Percentiles rank a stretch among this genome's conserved stretches.
phyloP scores from a whole-genome alignment of 2,329 filamentous ascomycete species.

The Sarocladiaceae sp. region DNA sequence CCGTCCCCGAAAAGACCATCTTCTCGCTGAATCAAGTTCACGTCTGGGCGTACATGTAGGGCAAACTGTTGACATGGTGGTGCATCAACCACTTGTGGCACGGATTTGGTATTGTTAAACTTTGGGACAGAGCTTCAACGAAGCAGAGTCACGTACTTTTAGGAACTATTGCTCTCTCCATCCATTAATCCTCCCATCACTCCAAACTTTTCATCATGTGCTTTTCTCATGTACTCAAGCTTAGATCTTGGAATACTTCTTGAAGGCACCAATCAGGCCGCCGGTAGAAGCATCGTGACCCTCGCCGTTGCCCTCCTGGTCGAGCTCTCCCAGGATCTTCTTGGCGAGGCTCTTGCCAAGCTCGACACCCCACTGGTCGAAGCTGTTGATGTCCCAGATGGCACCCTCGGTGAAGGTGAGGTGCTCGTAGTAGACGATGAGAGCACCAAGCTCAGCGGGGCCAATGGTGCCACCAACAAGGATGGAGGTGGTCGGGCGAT shows the following conservation, averaged over 20 bases:
- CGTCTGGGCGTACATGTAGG: too few species aligned
- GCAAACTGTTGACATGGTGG: too few species aligned
- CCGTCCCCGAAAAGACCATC: too few species aligned
- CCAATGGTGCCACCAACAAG: constrained; percentile 88
- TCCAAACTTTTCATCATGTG: neutral
- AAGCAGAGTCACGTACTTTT: too few species aligned
- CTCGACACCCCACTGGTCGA: constrained; percentile 99
- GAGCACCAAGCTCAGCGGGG: constrained; percentile 83
- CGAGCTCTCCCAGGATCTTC: constrained; percentile 83
- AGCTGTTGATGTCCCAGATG: constrained; percentile 99
- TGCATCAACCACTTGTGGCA: too few species aligned
- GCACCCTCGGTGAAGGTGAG: constrained; percentile 96
- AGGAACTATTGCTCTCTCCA: too few species aligned
- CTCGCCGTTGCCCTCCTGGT: constrained; percentile 65
- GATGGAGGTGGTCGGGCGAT: constrained; percentile 94
- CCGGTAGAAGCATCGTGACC: constrained; percentile 85
- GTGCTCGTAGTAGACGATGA: constrained; percentile 99
- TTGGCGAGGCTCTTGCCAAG: constrained; percentile 94
- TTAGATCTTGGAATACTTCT: constrained; percentile 61
- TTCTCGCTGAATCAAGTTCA: too few species aligned
- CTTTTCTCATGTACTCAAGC: neutral
- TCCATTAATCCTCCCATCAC: neutral
- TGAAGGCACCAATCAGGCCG: constrained; percentile 87
- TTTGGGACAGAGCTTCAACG: too few species aligned
- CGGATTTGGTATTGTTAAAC: too few species aligned